phyloP scores from a whole-genome alignment of 1,284 basidiomycete species.

The Apiotrichum sp. region DNA sequence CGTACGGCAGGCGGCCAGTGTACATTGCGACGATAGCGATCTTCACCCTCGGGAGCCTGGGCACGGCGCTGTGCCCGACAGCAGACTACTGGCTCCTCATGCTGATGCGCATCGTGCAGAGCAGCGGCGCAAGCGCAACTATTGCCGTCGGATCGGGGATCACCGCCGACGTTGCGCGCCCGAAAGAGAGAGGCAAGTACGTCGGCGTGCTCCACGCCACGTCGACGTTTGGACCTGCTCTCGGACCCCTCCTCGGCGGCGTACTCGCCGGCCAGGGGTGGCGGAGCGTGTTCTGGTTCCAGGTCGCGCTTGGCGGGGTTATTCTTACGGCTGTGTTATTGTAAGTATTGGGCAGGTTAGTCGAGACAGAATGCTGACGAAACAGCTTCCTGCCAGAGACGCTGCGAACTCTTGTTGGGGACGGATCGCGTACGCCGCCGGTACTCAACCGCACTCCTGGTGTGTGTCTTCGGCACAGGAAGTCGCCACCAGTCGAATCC shows the following conservation, averaged over 20 bases:
- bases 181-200: slow-evolving; percentile 36
- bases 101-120: slow-evolving; percentile 34
- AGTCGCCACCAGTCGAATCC: slow-evolving; percentile 9
- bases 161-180: slow-evolving; percentile 33
- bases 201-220: slow-evolving; percentile 31
- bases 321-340: slow-evolving; percentile 19
- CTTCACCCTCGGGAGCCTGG: slow-evolving; percentile 32
- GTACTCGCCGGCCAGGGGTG: slow-evolving; percentile 22
- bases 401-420: slow-evolving; percentile 32
- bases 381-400: slow-evolving; percentile 36
- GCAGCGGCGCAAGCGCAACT: slow-evolving; percentile 32
- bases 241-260: slow-evolving; percentile 38
- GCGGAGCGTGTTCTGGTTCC: slow-evolving; percentile 25
- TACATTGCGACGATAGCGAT: slow-evolving; percentile 31
- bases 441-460: slow-evolving; percentile 28
- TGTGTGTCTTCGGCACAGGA: slow-evolving; percentile 13
- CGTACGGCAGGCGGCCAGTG: slow-evolving; percentile 35
- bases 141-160: slow-evolving; percentile 38
- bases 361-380: background rate
- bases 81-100: slow-evolving; percentile 37
- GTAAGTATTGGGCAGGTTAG: too few species aligned
- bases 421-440: slow-evolving; percentile 31
- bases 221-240: slow-evolving; percentile 28
- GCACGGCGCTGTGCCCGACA: slow-evolving; percentile 35
- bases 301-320: slow-evolving; percentile 17